Percentiles rank a stretch among this genome's conserved stretches.
Evolutionary conservation across 331 rosid species (phyloP).

Genomic region (Spiraea crenata): DNA sequence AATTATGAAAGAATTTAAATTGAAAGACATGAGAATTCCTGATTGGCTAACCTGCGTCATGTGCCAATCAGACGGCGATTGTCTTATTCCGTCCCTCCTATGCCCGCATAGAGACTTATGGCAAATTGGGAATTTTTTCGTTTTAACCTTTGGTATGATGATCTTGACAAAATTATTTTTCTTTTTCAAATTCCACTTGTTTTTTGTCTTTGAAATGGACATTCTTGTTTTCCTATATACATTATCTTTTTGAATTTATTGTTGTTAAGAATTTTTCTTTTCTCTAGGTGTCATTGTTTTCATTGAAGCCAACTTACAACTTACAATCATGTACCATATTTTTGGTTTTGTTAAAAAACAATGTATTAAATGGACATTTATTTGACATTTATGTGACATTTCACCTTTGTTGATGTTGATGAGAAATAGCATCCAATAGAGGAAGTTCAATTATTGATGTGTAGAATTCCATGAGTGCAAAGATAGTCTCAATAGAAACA

Average conservation of each 20-base stretch:
- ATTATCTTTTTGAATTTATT: no score
- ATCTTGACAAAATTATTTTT: neutral
- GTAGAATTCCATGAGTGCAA: neutral
- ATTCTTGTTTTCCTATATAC: no score
- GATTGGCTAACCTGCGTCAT: slow-evolving; percentile 28
- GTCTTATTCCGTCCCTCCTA: slow-evolving; percentile 18
- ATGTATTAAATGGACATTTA: neutral
- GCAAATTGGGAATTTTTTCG: neutral
- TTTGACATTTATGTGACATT: neutral
- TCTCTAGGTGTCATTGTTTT: no score
- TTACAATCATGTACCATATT: neutral
- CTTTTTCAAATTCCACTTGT: no score
- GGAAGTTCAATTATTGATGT: neutral
- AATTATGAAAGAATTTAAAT: neutral
- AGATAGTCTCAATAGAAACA: neutral
- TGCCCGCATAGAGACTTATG: slow-evolving; percentile 25
- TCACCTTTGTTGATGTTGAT: neutral
- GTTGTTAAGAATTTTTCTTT: no score
- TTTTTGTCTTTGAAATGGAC: no score
- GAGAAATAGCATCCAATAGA: neutral
- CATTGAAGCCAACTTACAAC: neutral
- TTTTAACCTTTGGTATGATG: neutral
- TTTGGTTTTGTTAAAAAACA: neutral
- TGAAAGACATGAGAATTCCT: slow-evolving; percentile 5
- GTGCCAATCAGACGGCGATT: slow-evolving; percentile 17